Conservation (phyloP, 257 asterid genomes). For the Knoxia roxburghii region DNA sequence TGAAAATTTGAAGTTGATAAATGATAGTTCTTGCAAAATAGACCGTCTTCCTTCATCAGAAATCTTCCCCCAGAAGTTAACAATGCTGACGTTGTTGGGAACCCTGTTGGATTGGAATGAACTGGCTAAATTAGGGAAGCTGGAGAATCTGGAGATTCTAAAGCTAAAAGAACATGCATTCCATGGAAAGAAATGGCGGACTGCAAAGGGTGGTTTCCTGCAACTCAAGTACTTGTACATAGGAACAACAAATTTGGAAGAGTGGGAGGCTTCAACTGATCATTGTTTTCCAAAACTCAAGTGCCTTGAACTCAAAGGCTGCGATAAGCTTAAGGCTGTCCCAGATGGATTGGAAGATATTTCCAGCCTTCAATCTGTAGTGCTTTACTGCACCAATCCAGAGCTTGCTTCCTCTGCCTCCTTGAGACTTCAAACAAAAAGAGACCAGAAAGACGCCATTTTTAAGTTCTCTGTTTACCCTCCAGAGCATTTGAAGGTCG, state of each 20-base stretch:
- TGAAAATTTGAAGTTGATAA: slow-evolving; percentile 42
- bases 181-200: slow-evolving; percentile 17
- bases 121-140: slow-evolving; percentile 14
- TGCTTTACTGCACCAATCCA: slow-evolving; percentile 9
- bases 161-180: slow-evolving; percentile 27
- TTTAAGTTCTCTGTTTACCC: slow-evolving; percentile 21
- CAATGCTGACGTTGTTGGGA: slow-evolving; percentile 18
- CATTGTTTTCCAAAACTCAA: slow-evolving; percentile 27
- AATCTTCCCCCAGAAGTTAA: slow-evolving; percentile 14
- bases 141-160: slow-evolving; percentile 21
- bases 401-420: slow-evolving; percentile 26
- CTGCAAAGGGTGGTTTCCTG: slow-evolving; percentile 18
- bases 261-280: slow-evolving; percentile 23
- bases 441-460: background rate
- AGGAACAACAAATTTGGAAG: slow-evolving; percentile 15
- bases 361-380: slow-evolving; percentile 19
- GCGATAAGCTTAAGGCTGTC: slow-evolving; percentile 18
- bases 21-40: slow-evolving; percentile 17
- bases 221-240: slow-evolving; percentile 22
- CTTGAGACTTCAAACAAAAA: slow-evolving; percentile 9
- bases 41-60: slow-evolving; percentile 10
- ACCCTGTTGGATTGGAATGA: slow-evolving; percentile 19
- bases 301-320: slow-evolving; percentile 18
- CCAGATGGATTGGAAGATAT: slow-evolving; percentile 23
- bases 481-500: slow-evolving; percentile 8